A percentile compares a stretch with the other conserved stretches of the same genome.
Evolutionary conservation across 164 flowering plant genomes (phyloP).

Genomic region (Liriodendron chinense): DNA sequence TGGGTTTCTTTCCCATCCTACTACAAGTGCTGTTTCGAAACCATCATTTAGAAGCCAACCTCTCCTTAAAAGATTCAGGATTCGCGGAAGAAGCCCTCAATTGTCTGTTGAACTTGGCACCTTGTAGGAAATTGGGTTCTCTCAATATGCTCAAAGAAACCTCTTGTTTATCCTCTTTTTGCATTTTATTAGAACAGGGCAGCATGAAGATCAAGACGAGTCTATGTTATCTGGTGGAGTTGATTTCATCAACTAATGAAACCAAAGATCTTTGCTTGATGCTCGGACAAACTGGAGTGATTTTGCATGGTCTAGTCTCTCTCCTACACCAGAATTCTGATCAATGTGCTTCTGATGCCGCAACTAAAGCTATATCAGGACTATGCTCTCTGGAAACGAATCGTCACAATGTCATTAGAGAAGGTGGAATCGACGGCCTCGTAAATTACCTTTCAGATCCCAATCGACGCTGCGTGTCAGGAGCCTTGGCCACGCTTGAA

Average conservation of each 20-base stretch:
- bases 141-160: constrained; percentile 40
- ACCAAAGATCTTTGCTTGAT: constrained; percentile 32
- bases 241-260: constrained; percentile 31
- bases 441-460: constrained; percentile 27
- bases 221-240: constrained; percentile 46
- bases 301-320: constrained; percentile 23
- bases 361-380: constrained; percentile 35
- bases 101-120: constrained; percentile 38
- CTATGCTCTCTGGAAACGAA: constrained; percentile 33
- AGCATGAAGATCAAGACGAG: constrained; percentile 28
- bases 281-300: constrained; percentile 24
- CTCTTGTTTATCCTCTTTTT: constrained; percentile 26
- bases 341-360: constrained; percentile 29
- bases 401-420: constrained; percentile 26
- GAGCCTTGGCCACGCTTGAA: constrained; percentile 45
- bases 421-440: constrained; percentile 39
- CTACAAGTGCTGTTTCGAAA: constrained; percentile 31
- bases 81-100: constrained; percentile 43
- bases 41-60: background rate
- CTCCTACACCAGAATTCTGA: constrained; percentile 27
- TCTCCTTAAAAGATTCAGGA: constrained; percentile 13
- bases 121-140: constrained; percentile 27
- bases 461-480: constrained; percentile 14
- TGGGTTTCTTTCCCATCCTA: constrained; percentile 46
- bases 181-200: constrained; percentile 37